Conservation (phyloP, 805 yeast species). For the Clavispora asparagi region DNA sequence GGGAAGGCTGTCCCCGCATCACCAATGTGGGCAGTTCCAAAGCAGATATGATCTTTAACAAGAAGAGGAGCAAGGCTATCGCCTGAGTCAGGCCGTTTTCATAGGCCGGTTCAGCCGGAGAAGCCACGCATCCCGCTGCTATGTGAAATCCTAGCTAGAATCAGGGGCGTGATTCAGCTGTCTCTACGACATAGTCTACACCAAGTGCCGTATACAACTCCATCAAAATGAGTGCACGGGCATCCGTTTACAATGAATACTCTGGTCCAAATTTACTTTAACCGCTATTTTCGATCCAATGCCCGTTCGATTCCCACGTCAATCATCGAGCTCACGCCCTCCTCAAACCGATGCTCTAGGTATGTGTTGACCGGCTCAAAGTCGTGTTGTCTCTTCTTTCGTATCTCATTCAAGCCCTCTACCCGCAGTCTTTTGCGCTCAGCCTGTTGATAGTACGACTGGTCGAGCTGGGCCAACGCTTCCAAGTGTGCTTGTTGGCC, state of each 20-base stretch:
- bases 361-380: constrained; percentile 42
- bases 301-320: constrained; percentile 26
- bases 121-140: no score
- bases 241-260: not conserved
- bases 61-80: constrained; percentile 27
- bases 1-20: constrained; percentile 91
- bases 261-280: not conserved
- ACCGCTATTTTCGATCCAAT: not conserved
- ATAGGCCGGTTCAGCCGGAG: no score
- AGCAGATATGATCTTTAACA: constrained; percentile 60
- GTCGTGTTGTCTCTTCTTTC: constrained; percentile 41
- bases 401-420: constrained; percentile 35
- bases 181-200: no score
- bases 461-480: constrained; percentile 20
- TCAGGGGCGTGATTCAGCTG: not conserved
- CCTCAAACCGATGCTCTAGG: constrained; percentile 47
- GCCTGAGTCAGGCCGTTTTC: not conserved
- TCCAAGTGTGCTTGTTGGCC: constrained; percentile 27
- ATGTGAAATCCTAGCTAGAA: not conserved
- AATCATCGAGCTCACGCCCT: constrained; percentile 36
- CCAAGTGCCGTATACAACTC: no score
- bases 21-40: constrained; percentile 75
- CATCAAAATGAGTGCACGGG: not conserved
- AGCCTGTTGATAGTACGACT: constrained; percentile 16
- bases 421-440: constrained; percentile 36